Evolutionary conservation across 768 basidiomycete species (phyloP).

Genomic region (Pleurotus pulmonarius): DNA sequence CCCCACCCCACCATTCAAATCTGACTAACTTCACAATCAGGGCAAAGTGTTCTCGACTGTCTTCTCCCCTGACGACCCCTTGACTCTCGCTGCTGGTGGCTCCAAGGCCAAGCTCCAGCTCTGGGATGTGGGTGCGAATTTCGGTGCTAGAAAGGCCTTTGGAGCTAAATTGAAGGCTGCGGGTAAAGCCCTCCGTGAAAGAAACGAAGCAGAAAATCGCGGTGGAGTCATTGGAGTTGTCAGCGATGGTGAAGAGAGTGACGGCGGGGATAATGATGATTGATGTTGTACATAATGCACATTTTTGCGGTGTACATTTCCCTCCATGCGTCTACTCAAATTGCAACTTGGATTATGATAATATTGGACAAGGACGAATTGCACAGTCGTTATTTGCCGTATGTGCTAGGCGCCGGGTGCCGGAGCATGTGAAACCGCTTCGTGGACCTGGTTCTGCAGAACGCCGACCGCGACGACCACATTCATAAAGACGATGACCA

Average conservation of each 20-base stretch:
- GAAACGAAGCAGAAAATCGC: conserved; percentile 17
- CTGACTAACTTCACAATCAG: conserved; percentile 33
- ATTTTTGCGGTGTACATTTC: not conserved
- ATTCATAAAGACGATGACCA: conserved; percentile 17
- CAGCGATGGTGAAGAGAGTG: conserved; percentile 69
- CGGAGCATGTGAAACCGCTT: conserved; percentile 1
- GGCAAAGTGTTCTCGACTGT: conserved; percentile 93
- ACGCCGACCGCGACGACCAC: conserved; percentile 55
- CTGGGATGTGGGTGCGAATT: conserved; percentile 90
- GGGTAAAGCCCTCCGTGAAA: conserved; percentile 64
- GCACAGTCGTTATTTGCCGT: not conserved
- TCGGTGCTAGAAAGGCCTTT: conserved; percentile 80
- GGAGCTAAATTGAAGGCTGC: conserved; percentile 71
- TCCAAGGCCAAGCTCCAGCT: conserved; percentile 92
- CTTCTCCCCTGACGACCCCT: conserved; percentile 93
- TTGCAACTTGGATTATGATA: not conserved
- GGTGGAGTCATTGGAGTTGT: conserved; percentile 69
- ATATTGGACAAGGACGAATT: too few relatives aligned
- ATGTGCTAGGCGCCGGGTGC: not conserved
- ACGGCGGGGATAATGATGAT: conserved; percentile 32
- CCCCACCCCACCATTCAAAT: not conserved
- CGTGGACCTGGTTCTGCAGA: conserved; percentile 12
- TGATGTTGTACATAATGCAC: not conserved
- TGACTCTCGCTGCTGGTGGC: conserved; percentile 91
- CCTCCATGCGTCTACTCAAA: not conserved